These are phyloP conservation scores for Roridomyces roridus DNA, from an alignment of 768 basidiomycete species.

Conservation along the genomic window DNA sequence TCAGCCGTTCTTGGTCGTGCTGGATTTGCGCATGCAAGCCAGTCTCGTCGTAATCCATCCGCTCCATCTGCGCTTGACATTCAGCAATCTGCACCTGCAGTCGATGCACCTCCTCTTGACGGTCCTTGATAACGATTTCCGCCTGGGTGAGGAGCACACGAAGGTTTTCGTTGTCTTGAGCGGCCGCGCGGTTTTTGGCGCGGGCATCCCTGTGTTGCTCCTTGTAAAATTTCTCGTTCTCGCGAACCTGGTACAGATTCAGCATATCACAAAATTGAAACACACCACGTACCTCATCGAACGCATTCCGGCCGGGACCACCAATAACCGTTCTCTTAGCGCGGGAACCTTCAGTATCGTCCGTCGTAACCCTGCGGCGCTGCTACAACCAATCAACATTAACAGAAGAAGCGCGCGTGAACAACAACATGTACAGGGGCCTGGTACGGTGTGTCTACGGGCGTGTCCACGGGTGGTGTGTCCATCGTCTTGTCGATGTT, in stretches of 20 bases:
- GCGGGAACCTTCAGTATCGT: not conserved
- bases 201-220: not conserved
- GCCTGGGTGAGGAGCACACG: not conserved
- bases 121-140: not conserved
- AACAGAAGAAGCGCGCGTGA: not conserved
- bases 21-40: not conserved
- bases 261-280: not conserved
- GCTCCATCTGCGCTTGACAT: not conserved
- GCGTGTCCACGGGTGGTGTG: too few relatives aligned
- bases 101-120: not conserved
- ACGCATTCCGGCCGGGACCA: not conserved
- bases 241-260: not conserved
- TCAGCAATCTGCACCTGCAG: not conserved
- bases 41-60: not conserved
- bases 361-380: not conserved
- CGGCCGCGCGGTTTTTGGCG: not conserved
- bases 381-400: not conserved
- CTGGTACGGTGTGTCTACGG: not conserved
- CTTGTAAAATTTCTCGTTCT: not conserved
- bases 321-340: not conserved
- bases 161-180: not conserved
- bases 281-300: not conserved
- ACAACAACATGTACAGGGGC: not conserved
- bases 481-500: not conserved
- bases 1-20: not conserved